These are phyloP conservation scores for Pseudonitzschia pungens DNA, from an alignment of 108 stramenopile species.

Conservation along the genomic window DNA sequence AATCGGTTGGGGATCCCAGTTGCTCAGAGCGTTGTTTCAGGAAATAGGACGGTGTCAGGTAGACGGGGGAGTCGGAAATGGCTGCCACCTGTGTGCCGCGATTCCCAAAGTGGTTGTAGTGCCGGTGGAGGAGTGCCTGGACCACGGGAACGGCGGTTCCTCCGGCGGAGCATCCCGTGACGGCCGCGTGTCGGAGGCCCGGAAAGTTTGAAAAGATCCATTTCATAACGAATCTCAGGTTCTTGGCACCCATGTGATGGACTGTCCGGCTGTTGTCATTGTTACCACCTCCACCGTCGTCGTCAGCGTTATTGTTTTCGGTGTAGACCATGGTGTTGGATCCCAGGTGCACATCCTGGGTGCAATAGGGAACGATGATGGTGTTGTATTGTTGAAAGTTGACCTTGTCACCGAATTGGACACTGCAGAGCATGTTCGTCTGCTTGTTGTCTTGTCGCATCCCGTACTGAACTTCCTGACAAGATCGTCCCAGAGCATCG, in stretches of 20 bases:
- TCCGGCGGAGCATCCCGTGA: constrained; percentile 61
- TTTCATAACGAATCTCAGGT: constrained; percentile 33
- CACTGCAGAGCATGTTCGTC: constrained; percentile 42
- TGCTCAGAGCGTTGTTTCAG: constrained; percentile 36
- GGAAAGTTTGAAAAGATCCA: constrained; percentile 55
- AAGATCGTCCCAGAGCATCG: constrained; percentile 29
- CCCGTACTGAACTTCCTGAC: constrained; percentile 36
- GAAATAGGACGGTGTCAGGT: constrained; percentile 51
- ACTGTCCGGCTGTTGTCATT: constrained; percentile 20
- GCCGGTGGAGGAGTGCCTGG: constrained; percentile 38
- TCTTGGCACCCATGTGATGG: constrained; percentile 45
- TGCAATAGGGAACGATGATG: constrained; percentile 51
- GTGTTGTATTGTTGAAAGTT: constrained; percentile 52
- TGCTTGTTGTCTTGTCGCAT: background rate
- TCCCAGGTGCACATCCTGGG: constrained; percentile 54
- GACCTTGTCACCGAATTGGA: constrained; percentile 21
- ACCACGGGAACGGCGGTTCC: constrained; percentile 48
- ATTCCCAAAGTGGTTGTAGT: constrained; percentile 43
- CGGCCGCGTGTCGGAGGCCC: constrained; percentile 34
- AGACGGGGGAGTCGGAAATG: constrained; percentile 51
- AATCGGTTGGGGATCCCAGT: constrained; percentile 44
- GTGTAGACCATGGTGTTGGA: constrained; percentile 21
- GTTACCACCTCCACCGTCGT: constrained; percentile 18
- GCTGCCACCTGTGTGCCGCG: constrained; percentile 33
- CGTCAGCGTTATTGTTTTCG: constrained; percentile 12